Evolutionary conservation across 83 land plant species (phyloP).

Genomic region (Isoetes engelmannii): DNA sequence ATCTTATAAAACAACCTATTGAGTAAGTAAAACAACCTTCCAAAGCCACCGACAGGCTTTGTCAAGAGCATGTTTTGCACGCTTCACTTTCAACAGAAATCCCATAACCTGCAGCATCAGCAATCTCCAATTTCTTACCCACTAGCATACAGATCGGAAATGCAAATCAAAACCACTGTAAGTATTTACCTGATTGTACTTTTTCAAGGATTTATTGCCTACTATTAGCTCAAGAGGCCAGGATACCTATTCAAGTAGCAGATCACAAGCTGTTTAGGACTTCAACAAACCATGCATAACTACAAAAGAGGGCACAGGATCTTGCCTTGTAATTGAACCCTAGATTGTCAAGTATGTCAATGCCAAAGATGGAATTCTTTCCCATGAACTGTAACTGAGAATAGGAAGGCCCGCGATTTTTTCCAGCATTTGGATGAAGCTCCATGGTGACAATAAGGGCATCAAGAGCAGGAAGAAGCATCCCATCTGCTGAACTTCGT

Average conservation of each 20-base stretch:
- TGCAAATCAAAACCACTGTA: conserved; percentile 1
- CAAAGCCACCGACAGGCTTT: conserved; percentile 96
- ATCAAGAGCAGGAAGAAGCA: conserved; percentile 65
- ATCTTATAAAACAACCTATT: too few species aligned
- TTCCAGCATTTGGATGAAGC: conserved; percentile 17
- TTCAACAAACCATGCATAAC: neutral
- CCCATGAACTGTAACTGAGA: conserved; percentile 42
- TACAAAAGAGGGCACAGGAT: neutral
- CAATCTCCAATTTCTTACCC: neutral
- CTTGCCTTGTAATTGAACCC: conserved; percentile 72
- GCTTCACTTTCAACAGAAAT: conserved; percentile 82
- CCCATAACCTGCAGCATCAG: conserved; percentile 61
- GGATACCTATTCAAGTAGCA: conserved; percentile 42
- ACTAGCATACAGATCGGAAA: neutral
- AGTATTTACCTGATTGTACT: conserved; percentile 82
- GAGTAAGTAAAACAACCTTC: conserved; percentile 50
- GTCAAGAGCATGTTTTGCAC: conserved; percentile 92
- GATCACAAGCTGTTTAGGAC: neutral
- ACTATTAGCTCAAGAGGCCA: conserved; percentile 98
- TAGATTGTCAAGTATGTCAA: conserved; percentile 65
- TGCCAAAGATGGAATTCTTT: conserved; percentile 45
- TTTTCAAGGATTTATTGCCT: conserved; percentile 67
- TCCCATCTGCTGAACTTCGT: conserved; percentile 81
- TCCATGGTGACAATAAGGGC: conserved; percentile 65
- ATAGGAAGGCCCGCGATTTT: conserved; percentile 14